Evolutionary conservation across 257 asterid species (phyloP), one percentile per base, ranked within the genome.

Genomic region (Primulina tabacum): DNA sequence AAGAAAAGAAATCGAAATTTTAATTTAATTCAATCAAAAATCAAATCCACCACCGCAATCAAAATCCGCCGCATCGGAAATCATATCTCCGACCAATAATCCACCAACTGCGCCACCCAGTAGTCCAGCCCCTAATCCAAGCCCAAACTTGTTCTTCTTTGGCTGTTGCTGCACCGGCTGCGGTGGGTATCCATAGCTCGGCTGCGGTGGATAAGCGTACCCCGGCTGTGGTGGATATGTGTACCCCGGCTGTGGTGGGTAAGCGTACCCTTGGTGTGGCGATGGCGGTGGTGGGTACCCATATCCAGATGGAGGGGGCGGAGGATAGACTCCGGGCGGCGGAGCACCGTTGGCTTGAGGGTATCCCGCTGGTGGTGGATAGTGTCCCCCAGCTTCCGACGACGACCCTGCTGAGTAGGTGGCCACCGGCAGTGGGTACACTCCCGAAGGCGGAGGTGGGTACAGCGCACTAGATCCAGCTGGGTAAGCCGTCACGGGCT

Each of bases 91-190:
- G 24, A 90, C 53, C 76, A 90, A 67, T 32, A 90, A 29, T 29
- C 97, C 97, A 30, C 96, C 96, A 30, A 89, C 37, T 2, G 96
- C 96, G 17, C 96, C 96, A 12, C 97, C 97, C 8, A 90, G 77
- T 68, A 90, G 75, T 32, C 96, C 97, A 4, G 95, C 97, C 14
- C 96, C 97, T 40, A 89, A 75, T 28, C 94, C 96, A 78, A 92
- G 30, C 16, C 92, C 96, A 30, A 80, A 68, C 62, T 81, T 81
- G 7, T 80, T 93, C 82, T 82, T 84, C 67, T 79, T 79, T 34
- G 85, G 72, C 26, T 84, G 85, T 32, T 71, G 81, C 60, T 65
- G 80, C 35, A 75, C 65, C 28, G 72, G 78, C 30, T 68, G 81
- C 73, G 81, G 92, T 16, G 84, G 82, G 56, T 89, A 85, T 4